A percentile compares a stretch with the other conserved stretches of the same genome.
These are phyloP conservation scores for Picea glauca DNA, from an alignment of 75 land plant species.

Conservation along the genomic window DNA sequence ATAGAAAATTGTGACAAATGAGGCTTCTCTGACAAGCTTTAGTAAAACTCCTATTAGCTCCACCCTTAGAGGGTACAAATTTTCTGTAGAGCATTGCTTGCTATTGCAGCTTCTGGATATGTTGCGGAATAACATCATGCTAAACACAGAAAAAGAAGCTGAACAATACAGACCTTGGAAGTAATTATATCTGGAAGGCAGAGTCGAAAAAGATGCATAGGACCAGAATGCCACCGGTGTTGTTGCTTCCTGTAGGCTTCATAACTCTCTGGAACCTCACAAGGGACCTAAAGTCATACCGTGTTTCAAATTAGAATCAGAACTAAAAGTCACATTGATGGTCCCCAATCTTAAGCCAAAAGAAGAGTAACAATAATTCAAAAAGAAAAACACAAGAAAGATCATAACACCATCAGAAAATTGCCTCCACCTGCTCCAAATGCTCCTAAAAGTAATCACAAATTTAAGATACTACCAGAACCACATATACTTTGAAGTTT, in stretches of 20 bases:
- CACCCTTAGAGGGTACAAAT: neutral
- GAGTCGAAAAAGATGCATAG: conserved; percentile 86
- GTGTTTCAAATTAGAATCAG: neutral
- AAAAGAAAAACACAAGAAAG: neutral
- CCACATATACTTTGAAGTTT: neutral
- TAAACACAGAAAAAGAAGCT: neutral
- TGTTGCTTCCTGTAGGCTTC: conserved; percentile 92
- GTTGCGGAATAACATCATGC: neutral
- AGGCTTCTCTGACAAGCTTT: neutral
- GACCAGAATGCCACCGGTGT: conserved; percentile 95
- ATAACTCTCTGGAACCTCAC: conserved; percentile 82
- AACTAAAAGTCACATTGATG: neutral
- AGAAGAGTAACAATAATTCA: neutral
- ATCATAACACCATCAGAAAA: neutral
- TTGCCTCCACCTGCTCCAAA: neutral
- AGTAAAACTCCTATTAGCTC: conserved; percentile 2
- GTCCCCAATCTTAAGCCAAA: neutral
- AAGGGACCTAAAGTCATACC: conserved; percentile 38
- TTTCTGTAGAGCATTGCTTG: neutral
- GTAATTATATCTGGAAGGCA: conserved; percentile 63
- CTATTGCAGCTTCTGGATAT: neutral
- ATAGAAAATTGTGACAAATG: neutral
- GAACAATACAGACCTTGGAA: conserved; percentile 49
- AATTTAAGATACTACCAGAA: neutral
- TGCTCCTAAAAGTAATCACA: neutral